Evolutionary conservation across 176 grass and related monocot species (phyloP).

Genomic region (Carex cristatella): DNA sequence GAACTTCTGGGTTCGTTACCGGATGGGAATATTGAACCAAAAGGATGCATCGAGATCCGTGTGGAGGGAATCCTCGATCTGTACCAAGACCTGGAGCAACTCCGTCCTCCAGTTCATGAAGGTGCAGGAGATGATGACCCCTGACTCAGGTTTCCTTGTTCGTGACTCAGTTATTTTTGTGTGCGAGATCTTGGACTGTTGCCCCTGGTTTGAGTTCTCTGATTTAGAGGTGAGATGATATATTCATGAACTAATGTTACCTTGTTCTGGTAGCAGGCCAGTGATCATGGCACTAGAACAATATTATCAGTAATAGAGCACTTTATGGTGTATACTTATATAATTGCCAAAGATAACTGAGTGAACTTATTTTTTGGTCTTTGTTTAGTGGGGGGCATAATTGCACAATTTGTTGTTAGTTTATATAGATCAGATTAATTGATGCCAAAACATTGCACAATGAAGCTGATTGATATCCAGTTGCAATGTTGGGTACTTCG

Average conservation of each 20-base stretch:
- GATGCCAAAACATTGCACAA: not conserved
- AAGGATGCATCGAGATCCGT: constrained; percentile 80
- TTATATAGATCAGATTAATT: not conserved
- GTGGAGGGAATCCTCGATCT: constrained; percentile 97
- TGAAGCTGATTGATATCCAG: not conserved
- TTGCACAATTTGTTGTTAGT: not conserved
- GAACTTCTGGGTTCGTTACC: constrained; percentile 97
- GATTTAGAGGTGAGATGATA: constrained; percentile 85
- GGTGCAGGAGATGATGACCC: constrained; percentile 76
- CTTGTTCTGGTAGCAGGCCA: not conserved
- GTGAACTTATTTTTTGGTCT: not conserved
- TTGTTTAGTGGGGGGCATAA: not conserved
- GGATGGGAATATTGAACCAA: constrained; percentile 90
- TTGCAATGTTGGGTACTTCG: not conserved
- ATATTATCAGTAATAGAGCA: not conserved
- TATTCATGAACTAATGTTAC: not conserved
- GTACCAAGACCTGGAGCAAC: constrained; percentile 99
- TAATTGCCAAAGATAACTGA: not conserved
- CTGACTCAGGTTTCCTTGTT: constrained; percentile 80
- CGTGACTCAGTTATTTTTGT: constrained; percentile 77
- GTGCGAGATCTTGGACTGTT: constrained; percentile 96
- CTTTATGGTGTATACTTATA: not conserved
- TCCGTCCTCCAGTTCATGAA: constrained; percentile 99
- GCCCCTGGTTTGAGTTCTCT: constrained; percentile 98
- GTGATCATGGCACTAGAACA: not conserved